phyloP scores from a whole-genome alignment of 768 basidiomycete species.

The Neoboletus magnificus region DNA sequence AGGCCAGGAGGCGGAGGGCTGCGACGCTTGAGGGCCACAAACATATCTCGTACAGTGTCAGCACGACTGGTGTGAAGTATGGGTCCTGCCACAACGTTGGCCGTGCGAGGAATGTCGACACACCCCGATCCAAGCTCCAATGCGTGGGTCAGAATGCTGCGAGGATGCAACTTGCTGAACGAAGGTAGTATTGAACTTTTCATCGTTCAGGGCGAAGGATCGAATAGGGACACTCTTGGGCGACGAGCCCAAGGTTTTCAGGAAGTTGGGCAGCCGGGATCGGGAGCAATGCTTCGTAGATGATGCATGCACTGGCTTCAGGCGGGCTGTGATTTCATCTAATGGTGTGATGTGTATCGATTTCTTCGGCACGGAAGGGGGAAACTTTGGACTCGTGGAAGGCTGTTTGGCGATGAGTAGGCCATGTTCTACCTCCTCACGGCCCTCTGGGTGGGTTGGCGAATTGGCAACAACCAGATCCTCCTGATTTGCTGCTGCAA shows the following conservation, averaged over 20 bases:
- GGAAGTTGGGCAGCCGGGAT: slow-evolving; percentile 36
- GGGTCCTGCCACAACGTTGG: slow-evolving; percentile 40
- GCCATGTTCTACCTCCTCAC: slow-evolving; percentile 67
- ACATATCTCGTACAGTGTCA: slow-evolving; percentile 60
- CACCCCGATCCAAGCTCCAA: slow-evolving; percentile 49
- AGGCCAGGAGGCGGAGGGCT: slow-evolving; percentile 33
- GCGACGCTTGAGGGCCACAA: slow-evolving; percentile 58
- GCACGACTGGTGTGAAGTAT: slow-evolving; percentile 54
- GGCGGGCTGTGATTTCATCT: slow-evolving; percentile 69
- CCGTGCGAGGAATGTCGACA: slow-evolving; percentile 45
- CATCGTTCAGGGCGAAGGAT: slow-evolving; percentile 16
- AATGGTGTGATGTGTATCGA: slow-evolving; percentile 47
- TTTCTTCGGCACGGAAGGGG: slow-evolving; percentile 6
- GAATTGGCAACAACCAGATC: not conserved
- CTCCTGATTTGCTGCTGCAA: slow-evolving; percentile 28
- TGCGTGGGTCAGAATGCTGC: slow-evolving; percentile 35
- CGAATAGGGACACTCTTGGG: slow-evolving; percentile 38
- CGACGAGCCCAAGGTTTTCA: slow-evolving; percentile 12
- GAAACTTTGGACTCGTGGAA: slow-evolving; percentile 5
- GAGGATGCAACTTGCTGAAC: slow-evolving; percentile 18
- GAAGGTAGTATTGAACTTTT: slow-evolving; percentile 3
- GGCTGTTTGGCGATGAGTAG: slow-evolving; percentile 31
- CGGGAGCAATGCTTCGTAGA: slow-evolving; percentile 19
- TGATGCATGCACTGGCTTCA: slow-evolving; percentile 31
- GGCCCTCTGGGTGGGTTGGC: slow-evolving; percentile 35